Base-by-base conservation (phyloP, 208 protist genomes). In the Wallacemonas sp. region DNA sequence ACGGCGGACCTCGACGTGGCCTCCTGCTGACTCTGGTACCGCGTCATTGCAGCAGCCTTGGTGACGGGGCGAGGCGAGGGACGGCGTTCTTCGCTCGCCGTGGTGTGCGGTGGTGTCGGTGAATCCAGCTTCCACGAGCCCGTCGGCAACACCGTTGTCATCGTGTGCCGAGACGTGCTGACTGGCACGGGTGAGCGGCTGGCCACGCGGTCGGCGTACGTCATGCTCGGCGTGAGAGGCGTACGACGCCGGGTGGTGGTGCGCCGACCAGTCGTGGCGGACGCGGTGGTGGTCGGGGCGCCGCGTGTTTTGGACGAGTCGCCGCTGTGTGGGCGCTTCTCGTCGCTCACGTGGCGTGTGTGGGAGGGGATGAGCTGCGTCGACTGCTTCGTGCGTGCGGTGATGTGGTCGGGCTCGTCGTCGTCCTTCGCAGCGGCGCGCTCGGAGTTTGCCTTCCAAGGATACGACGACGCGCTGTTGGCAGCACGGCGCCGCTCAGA, bases 191-290 rank as follows among this genome's bases (percentile, higher is more conserved):
- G 53, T 1, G 38, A 42, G 48, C 58, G 44, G 36, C 36, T 58
- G 30, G 68, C 44, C 13, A 79, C 13, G 41, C 81, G 78, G 33
- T 93, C 87, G 4, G 87, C 87, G 27, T 79, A 69, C 0, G 87
- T 93, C 13, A 79, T 21, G 65, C 81, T 90, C 33, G 87, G 87
- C 36, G 83, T 93, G n/a, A 81, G 80, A 15, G 87, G 87, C 5
- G 83, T 85, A 34, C 78, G 79, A 9, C 76, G 71, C 70, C 76
- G 79, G 19, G 61, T 63, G 17, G 34, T 34, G n/a, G 66, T 68
- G 42, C 77, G 1, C 60, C 65, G 12, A 63, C 46, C 19, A 76
- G 46, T n/a, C 48, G 48, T 15, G 29, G 29, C 48, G 22, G 48
- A 57, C 29, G 30, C 48, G 5, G 19, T 21, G 36, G 26, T 34